Evolutionary conservation across 2,329 filamentous ascomycete genomes (phyloP).

Genomic region (Colletotrichum spinosum): DNA sequence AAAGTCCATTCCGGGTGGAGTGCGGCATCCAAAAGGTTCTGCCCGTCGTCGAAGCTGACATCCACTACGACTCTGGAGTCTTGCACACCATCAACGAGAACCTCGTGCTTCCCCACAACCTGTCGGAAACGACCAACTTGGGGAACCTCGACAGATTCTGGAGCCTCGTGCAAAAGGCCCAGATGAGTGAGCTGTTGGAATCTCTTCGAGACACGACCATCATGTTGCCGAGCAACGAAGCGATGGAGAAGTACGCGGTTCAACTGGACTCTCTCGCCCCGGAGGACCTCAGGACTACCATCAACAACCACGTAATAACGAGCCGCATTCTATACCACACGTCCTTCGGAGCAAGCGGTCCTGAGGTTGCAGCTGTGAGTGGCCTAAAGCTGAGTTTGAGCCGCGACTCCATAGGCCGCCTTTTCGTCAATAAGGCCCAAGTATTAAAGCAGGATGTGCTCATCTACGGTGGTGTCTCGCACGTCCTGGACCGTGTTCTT

Average conservation of each 20-base stretch:
- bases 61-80: not conserved
- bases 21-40: conserved; percentile 13
- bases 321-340: not conserved
- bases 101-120: conserved; percentile 15
- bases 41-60: not conserved
- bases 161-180: not conserved
- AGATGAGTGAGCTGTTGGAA: not conserved
- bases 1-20: not conserved
- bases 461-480: conserved; percentile 6
- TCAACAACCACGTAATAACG: conserved; percentile 5
- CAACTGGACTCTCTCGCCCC: not conserved
- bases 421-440: conserved; percentile 6
- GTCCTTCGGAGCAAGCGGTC: not conserved
- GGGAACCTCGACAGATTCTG: conserved; percentile 7
- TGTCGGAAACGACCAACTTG: conserved; percentile 11
- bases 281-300: not conserved
- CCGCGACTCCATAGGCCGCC: not conserved
- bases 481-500: conserved; percentile 3
- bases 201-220: conserved; percentile 1
- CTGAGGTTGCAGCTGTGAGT: not conserved
- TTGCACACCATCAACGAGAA: conserved; percentile 6
- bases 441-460: conserved; percentile 5
- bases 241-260: not conserved
- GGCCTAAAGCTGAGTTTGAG: not conserved
- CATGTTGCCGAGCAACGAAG: conserved; percentile 6